A percentile compares a stretch with the other conserved stretches of the same genome.
phyloP scores from a whole-genome alignment of 805 yeast genomes.

The Teunomyces pallodes region DNA sequence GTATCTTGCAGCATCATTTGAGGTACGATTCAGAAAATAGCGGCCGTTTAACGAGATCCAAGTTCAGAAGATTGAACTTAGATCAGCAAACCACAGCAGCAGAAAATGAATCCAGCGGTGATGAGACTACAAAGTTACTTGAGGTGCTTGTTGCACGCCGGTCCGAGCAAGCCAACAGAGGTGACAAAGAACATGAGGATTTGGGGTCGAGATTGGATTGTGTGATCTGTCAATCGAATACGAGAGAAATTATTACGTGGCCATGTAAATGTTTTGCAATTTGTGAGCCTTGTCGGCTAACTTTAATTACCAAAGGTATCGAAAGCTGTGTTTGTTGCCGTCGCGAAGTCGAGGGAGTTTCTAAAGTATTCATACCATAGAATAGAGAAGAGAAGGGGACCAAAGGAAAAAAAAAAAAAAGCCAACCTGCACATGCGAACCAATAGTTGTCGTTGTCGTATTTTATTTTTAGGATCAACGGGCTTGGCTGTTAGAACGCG shows the following conservation, averaged over 20 bases:
- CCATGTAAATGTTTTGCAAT: slow-evolving; percentile 89
- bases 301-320: slow-evolving; percentile 69
- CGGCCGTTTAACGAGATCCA: slow-evolving; percentile 34
- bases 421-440: neutral
- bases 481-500: neutral
- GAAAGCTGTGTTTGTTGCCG: slow-evolving; percentile 86
- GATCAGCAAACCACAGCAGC: neutral
- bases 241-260: slow-evolving; percentile 81
- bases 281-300: slow-evolving; percentile 79
- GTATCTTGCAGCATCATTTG: slow-evolving; percentile 29
- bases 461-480: neutral
- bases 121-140: slow-evolving; percentile 18
- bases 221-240: slow-evolving; percentile 76
- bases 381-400: neutral
- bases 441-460: neutral
- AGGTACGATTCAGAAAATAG: slow-evolving; percentile 11
- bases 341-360: slow-evolving; percentile 63
- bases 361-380: slow-evolving; percentile 58
- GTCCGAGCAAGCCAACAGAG: slow-evolving; percentile 2
- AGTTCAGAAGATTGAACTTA: slow-evolving; percentile 12
- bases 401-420: no score
- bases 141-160: slow-evolving; percentile 20
- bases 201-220: slow-evolving; percentile 47
- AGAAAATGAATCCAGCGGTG: slow-evolving; percentile 7
- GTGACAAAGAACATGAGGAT: slow-evolving; percentile 23